Percentiles rank a stretch among this genome's conserved stretches.
Evolutionary conservation across 805 yeast genomes (phyloP).

Genomic region (Candida xyloterini): DNA sequence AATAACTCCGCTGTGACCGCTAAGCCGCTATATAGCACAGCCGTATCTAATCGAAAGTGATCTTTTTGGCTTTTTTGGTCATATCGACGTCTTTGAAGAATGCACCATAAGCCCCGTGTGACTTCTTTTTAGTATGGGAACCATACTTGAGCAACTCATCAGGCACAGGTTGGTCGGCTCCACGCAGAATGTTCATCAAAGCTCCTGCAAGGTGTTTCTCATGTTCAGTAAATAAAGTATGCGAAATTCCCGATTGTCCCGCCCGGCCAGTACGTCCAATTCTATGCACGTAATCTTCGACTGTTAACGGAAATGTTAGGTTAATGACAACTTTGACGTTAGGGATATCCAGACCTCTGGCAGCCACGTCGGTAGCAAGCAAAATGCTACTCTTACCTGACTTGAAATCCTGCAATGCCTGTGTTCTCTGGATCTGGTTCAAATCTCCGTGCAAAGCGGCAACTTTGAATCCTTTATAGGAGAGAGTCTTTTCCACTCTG

Average conservation of each 20-base stretch:
- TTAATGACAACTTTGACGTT: constrained; percentile 94
- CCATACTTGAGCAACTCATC: constrained; percentile 93
- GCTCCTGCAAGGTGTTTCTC: constrained; percentile 97
- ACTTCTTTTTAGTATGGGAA: constrained; percentile 96
- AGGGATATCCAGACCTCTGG: constrained; percentile 96
- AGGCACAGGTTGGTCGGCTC: constrained; percentile 94
- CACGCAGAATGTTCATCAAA: constrained; percentile 83
- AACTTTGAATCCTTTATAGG: constrained; percentile 70
- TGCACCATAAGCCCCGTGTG: constrained; percentile 97
- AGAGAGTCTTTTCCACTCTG: constrained; percentile 75
- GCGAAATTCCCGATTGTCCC: constrained; percentile 91
- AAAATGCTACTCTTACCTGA: constrained; percentile 69
- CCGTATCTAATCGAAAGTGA: constrained; percentile 59
- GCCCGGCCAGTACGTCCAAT: constrained; percentile 99
- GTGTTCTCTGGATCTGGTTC: constrained; percentile 87
- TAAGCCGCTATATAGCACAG: constrained; percentile 1
- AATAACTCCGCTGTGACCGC: not conserved
- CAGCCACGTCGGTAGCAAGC: constrained; percentile 98
- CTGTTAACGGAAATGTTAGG: constrained; percentile 92
- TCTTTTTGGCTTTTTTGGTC: constrained; percentile 81
- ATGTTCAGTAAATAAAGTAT: constrained; percentile 92
- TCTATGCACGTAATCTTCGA: constrained; percentile 95
- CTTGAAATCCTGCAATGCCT: constrained; percentile 82
- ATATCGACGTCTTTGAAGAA: constrained; percentile 91
- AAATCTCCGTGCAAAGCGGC: constrained; percentile 97